These are phyloP conservation scores for Tolypocladium capitatum DNA, from an alignment of 2,329 filamentous ascomycete species.

Conservation along the genomic window DNA sequence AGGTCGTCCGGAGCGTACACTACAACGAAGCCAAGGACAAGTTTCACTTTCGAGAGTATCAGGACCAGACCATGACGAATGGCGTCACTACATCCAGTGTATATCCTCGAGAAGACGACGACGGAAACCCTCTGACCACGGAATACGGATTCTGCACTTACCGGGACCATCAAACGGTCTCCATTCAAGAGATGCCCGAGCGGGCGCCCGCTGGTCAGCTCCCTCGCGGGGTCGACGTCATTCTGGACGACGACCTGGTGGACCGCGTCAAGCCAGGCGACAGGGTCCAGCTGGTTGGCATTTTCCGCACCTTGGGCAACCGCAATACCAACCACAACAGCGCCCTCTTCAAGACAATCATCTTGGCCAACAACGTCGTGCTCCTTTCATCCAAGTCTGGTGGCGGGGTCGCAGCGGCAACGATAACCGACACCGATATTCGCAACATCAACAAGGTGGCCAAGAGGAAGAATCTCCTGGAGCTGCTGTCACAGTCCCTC, in stretches of 20 bases:
- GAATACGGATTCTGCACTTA: conserved; percentile 96
- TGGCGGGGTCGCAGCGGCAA: conserved; percentile 80
- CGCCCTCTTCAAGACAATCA: conserved; percentile 85
- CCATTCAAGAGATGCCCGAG: conserved; percentile 98
- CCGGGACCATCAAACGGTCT: conserved; percentile 92
- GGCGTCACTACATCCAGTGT: conserved; percentile 81
- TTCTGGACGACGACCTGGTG: conserved; percentile 91
- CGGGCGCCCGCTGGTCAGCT: conserved; percentile 89
- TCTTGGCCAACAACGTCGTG: conserved; percentile 91
- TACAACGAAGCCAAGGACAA: conserved; percentile 79
- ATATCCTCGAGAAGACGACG: conserved; percentile 85
- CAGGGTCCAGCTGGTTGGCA: conserved; percentile 90
- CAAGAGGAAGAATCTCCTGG: conserved; percentile 88
- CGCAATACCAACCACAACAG: conserved; percentile 83
- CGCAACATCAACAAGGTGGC: conserved; percentile 96
- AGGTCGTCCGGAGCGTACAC: conserved; percentile 96
- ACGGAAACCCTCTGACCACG: conserved; percentile 82
- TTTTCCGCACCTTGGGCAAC: conserved; percentile 88
- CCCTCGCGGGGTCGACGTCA: conserved; percentile 88
- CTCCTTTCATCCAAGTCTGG: conserved; percentile 91
- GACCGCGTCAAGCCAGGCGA: conserved; percentile 93
- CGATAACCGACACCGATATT: conserved; percentile 92
- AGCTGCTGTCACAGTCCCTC: conserved; percentile 82
- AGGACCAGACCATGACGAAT: conserved; percentile 94
- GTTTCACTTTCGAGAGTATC: conserved; percentile 82